phyloP scores from a whole-genome alignment of 176 grass and related monocot genomes.

The Rhynchospora tenuis region DNA sequence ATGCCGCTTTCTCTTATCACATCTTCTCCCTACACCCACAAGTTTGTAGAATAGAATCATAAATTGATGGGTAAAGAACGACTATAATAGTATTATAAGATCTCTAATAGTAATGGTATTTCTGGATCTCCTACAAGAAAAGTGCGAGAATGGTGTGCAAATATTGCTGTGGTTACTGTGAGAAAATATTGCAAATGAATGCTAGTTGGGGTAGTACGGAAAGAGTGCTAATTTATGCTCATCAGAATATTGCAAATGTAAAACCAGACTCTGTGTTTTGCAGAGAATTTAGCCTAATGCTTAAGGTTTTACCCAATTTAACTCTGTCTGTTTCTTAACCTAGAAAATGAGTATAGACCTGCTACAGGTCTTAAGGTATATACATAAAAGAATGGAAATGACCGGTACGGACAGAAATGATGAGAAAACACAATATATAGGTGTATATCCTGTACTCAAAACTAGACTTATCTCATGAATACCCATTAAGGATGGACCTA shows the following conservation, averaged over 20 bases:
- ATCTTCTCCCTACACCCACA: constrained; percentile 75
- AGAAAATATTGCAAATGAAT: no score
- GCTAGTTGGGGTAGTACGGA: no score
- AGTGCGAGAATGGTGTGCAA: no score
- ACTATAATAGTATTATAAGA: background rate
- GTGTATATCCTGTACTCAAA: background rate
- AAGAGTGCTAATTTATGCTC: no score
- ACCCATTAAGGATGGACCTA: background rate
- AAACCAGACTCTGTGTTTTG: no score
- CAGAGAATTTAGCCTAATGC: no score
- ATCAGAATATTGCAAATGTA: no score
- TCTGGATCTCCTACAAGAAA: no score
- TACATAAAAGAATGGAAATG: background rate
- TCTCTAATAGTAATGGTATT: no score
- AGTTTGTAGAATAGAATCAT: background rate
- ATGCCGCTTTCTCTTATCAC: constrained; percentile 83
- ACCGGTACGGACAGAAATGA: background rate
- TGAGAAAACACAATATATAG: background rate
- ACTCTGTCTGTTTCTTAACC: background rate
- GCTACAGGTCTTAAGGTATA: background rate
- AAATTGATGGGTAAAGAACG: background rate
- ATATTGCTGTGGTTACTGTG: no score
- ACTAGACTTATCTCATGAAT: background rate
- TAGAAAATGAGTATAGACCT: background rate
- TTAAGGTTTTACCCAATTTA: background rate